Evolutionary conservation across 129 eudicot genomes (phyloP).

Genomic region (Flaveria bidentis): DNA sequence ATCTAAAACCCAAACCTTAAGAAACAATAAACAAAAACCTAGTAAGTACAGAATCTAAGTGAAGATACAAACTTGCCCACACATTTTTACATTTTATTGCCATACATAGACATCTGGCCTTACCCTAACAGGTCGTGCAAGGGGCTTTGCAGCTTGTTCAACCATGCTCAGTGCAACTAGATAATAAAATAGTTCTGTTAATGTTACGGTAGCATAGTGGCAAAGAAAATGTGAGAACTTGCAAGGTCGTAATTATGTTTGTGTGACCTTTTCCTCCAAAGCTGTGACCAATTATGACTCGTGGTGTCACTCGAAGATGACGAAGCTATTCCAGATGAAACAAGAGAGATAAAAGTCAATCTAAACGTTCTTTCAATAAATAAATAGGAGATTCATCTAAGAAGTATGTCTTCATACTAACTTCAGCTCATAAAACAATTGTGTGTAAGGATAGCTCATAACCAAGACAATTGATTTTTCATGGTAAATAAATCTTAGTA

Average conservation of each 20-base stretch:
- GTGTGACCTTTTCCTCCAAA: constrained; percentile 94
- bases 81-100: neutral
- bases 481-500: neutral
- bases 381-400: neutral
- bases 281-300: constrained; percentile 95
- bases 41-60: constrained; percentile 1
- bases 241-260: constrained; percentile 2
- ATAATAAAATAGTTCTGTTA: constrained; percentile 23
- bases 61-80: constrained; percentile 1
- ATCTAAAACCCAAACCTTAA: constrained; percentile 91
- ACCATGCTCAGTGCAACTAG: constrained; percentile 98
- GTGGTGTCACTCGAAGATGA: constrained; percentile 75
- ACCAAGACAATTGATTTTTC: too few relatives aligned
- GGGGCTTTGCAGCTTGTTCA: constrained; percentile 96
- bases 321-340: constrained; percentile 64
- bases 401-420: neutral
- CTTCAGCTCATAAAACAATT: neutral
- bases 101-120: neutral
- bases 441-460: neutral
- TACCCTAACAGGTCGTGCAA: constrained; percentile 41
- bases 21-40: neutral
- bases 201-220: neutral
- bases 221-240: constrained; percentile 13
- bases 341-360: constrained; percentile 9
- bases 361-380: constrained; percentile 13